phyloP scores from a whole-genome alignment of 208 protist species.

The Acanthamoeba triangularis region DNA sequence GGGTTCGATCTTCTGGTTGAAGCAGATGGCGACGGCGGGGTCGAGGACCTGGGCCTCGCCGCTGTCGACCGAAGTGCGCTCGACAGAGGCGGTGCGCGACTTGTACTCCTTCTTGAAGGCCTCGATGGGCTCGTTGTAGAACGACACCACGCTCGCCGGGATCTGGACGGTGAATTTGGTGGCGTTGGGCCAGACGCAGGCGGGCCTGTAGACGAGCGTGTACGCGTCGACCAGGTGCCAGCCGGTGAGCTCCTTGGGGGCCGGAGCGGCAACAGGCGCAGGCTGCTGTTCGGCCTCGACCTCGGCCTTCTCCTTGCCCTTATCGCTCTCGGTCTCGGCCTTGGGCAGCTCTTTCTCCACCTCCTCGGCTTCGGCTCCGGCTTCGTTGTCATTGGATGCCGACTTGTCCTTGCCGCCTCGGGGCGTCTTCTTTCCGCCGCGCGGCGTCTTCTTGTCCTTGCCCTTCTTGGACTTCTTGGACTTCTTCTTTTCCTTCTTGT shows the following conservation, averaged over 20 bases:
- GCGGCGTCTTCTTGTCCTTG: slow-evolving; percentile 63
- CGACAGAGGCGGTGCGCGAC: neutral
- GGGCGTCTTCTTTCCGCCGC: slow-evolving; percentile 45
- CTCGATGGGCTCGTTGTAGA: slow-evolving; percentile 72
- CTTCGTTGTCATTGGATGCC: neutral
- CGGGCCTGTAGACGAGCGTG: slow-evolving; percentile 1
- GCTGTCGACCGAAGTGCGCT: neutral
- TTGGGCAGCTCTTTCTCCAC: neutral
- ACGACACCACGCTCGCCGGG: slow-evolving; percentile 26
- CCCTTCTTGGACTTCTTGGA: neutral
- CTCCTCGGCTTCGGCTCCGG: no score
- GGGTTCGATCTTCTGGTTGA: slow-evolving; percentile 65
- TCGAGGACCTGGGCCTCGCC: slow-evolving; percentile 46
- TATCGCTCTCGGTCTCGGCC: neutral
- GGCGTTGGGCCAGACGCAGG: neutral
- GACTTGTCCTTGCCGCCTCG: slow-evolving; percentile 4
- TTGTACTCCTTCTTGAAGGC: slow-evolving; percentile 47
- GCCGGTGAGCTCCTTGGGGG: neutral
- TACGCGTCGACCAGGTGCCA: slow-evolving; percentile 10
- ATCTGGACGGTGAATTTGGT: slow-evolving; percentile 45
- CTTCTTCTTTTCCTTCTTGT: slow-evolving; percentile 62
- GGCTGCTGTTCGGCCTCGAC: neutral
- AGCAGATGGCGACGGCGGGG: slow-evolving; percentile 58
- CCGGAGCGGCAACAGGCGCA: neutral
- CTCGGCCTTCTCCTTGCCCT: neutral